phyloP scores from a whole-genome alignment of 2,329 filamentous ascomycete species.

The Coccinonectria pachysandricola region DNA sequence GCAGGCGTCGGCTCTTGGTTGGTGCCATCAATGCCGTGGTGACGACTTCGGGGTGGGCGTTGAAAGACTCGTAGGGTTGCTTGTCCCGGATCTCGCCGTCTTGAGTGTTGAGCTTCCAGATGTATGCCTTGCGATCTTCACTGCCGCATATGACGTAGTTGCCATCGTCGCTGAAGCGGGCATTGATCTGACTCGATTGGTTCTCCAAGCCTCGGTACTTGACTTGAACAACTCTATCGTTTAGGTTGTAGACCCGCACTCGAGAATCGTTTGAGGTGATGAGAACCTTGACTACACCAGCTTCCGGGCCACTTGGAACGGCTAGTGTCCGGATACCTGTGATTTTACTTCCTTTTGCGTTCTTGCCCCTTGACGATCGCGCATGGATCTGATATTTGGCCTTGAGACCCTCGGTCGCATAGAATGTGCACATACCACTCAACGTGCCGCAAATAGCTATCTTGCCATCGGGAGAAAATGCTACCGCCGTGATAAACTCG shows the following conservation, averaged over 20 bases:
- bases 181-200: constrained; percentile 78
- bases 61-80: constrained; percentile 76
- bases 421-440: constrained; percentile 78
- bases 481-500: constrained; percentile 88
- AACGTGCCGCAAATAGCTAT: constrained; percentile 81
- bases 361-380: constrained; percentile 83
- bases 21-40: constrained; percentile 86
- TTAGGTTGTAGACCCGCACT: constrained; percentile 78
- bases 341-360: constrained; percentile 94
- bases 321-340: constrained; percentile 77
- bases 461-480: constrained; percentile 87
- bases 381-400: constrained; percentile 81
- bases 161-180: constrained; percentile 78
- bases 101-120: constrained; percentile 55
- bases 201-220: constrained; percentile 93
- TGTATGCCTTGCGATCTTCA: constrained; percentile 81
- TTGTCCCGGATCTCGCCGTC: constrained; percentile 66
- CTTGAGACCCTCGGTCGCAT: constrained; percentile 84
- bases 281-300: constrained; percentile 68
- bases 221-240: constrained; percentile 72
- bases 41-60: constrained; percentile 80
- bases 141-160: constrained; percentile 85
- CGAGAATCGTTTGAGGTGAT: constrained; percentile 94
- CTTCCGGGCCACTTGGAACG: constrained; percentile 35
- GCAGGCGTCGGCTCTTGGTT: constrained; percentile 61